Evolutionary conservation across 108 stramenopile species (phyloP).

Genomic region (Aureococcus anophagefferens): DNA sequence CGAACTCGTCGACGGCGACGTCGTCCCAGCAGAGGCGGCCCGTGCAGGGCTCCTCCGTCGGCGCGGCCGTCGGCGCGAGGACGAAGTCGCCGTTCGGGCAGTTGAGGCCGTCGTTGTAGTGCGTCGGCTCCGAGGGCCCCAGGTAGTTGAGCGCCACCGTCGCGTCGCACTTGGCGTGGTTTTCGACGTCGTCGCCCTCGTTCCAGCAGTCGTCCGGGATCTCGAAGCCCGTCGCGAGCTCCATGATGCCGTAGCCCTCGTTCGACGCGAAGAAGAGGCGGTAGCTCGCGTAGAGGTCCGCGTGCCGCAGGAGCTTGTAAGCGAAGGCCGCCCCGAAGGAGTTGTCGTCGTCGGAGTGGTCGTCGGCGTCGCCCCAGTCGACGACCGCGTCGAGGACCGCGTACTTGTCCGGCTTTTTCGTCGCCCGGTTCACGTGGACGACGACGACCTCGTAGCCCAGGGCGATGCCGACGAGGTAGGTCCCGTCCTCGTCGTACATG

Average conservation of each 20-base stretch:
- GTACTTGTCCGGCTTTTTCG: not conserved
- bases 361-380: not conserved
- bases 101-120: not conserved
- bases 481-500: not conserved
- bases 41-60: not conserved
- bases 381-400: not conserved
- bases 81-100: not conserved
- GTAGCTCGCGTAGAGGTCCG: too few relatives aligned
- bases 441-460: not conserved
- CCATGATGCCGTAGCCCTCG: not conserved
- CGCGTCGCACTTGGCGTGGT: not conserved
- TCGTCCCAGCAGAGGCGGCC: not conserved
- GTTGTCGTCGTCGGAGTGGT: too few relatives aligned
- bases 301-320: too few relatives aligned
- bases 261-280: not conserved
- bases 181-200: not conserved
- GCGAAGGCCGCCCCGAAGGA: too few relatives aligned
- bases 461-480: not conserved
- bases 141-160: not conserved
- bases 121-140: not conserved
- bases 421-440: not conserved
- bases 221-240: not conserved
- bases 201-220: not conserved
- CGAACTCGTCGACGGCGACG: not conserved
- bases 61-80: not conserved